Evolutionary conservation across 1,139 yeast species (phyloP), one percentile per base, ranked within the genome.

Genomic region (Sugiyamaella castrensis): DNA sequence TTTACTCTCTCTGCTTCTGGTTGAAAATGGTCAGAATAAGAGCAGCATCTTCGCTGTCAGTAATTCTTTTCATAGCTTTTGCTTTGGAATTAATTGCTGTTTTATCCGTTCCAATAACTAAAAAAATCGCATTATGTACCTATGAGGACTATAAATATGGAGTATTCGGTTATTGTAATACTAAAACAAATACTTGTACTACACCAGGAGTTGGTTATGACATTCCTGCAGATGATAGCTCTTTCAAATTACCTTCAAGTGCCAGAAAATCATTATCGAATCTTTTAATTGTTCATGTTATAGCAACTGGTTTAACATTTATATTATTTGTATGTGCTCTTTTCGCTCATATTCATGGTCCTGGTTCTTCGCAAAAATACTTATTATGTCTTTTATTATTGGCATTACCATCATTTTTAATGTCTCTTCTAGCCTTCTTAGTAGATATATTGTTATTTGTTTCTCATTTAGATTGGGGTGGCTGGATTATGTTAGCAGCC

Each of bases 261-360:
- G 82, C 88, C 1, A 74, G 96, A 57, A 77, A 76, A 54, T 74
- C 81, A 1, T 76, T 91, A 47, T 83, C 94, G 2, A 80, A 81
- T 56, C 73, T 87, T 41, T 74, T 92, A 48, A 79, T 91, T 40
- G 80, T 87, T 15, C 89, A 86, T 56, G 95, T 95, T 0, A 80
- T 91, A 31, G 87, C 95, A 3, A 80, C 87, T 12, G 95, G 91
- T 0, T 72, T 87, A 63, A 81, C 87, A n/a, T 72, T 83, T 46
- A 57, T 85, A 8, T 66, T 82, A 53, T 59, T 74, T 31, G 32
- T 70, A 7, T 60, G 67, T 45, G 62, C 76, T 0, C 44, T 73
- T 4, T 41, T 73, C 28, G 64, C 77, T 9, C 75, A 73, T 50
- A 61, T 69, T 60, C 67, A 66, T 34, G 67, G 70, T 0, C 72